These are phyloP conservation scores for Ocimum tenuiflorum DNA, from an alignment of 257 asterid genomes.

Conservation along the genomic window DNA sequence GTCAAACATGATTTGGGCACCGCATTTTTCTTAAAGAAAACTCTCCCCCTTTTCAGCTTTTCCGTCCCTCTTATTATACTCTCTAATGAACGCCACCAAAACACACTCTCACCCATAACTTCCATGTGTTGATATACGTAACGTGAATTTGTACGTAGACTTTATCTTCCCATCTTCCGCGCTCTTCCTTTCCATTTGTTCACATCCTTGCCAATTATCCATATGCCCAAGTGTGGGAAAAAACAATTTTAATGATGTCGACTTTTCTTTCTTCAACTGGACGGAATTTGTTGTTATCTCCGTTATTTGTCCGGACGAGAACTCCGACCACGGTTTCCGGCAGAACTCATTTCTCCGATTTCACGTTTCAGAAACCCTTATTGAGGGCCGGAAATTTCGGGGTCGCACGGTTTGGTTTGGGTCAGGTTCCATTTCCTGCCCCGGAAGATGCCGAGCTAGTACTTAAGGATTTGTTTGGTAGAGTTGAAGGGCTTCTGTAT, in stretches of 20 bases:
- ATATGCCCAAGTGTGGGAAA: neutral
- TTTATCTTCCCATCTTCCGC: neutral
- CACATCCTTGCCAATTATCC: neutral
- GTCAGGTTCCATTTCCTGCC: conserved; percentile 68
- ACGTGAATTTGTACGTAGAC: neutral
- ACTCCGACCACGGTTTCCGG: conserved; percentile 33
- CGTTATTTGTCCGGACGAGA: conserved; percentile 40
- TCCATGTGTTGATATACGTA: neutral
- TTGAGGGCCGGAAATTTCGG: conserved; percentile 45
- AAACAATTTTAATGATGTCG: conserved; percentile 32
- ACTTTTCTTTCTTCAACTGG: conserved; percentile 40
- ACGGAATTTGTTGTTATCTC: conserved; percentile 43
- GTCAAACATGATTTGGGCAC: neutral
- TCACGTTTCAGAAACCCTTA: conserved; percentile 35
- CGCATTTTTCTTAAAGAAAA: neutral
- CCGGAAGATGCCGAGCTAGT: conserved; percentile 50
- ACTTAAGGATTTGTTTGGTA: conserved; percentile 50
- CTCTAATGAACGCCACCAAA: too few species aligned
- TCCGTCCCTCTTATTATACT: neutral
- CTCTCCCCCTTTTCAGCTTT: neutral
- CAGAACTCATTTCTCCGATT: conserved; percentile 37
- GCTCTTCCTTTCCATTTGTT: neutral
- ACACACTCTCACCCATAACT: neutral
- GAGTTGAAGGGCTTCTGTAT: conserved; percentile 73
- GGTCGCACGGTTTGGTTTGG: conserved; percentile 68